phyloP scores from a whole-genome alignment of 345 rosid genomes.

The Luvunga scandens region DNA sequence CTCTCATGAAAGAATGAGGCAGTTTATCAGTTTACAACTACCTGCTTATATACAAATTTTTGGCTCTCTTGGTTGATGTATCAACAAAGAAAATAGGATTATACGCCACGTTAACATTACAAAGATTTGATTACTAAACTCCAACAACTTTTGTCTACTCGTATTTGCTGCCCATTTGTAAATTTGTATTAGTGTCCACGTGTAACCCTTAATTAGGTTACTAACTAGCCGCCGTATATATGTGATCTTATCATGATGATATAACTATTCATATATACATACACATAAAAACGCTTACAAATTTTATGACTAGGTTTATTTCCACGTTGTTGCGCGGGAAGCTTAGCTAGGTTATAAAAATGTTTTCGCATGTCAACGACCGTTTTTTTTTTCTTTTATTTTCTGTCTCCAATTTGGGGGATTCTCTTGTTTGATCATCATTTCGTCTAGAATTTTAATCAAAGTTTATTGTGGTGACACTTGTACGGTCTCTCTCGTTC shows the following conservation, averaged over 20 bases:
- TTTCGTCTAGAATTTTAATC: background rate
- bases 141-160: constrained; percentile 44
- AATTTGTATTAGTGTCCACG: background rate
- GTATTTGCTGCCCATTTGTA: background rate
- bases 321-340: background rate
- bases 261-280: background rate
- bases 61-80: constrained; percentile 23
- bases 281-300: background rate
- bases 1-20: constrained; percentile 37
- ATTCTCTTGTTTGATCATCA: background rate
- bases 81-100: constrained; percentile 33
- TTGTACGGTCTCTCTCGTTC: background rate
- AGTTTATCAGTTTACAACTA: constrained; percentile 72
- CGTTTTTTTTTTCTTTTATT: background rate
- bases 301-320: background rate
- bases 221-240: constrained; percentile 17
- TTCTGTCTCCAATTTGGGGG: background rate
- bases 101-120: constrained; percentile 42
- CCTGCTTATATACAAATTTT: constrained; percentile 15
- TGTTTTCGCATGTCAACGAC: background rate
- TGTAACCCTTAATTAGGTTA: constrained; percentile 34
- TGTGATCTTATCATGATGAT: background rate
- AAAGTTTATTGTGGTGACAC: background rate
- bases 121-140: constrained; percentile 65
- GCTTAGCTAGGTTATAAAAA: background rate